A percentile compares a stretch with the other conserved stretches of the same genome.
phyloP scores from a whole-genome alignment of 2,329 filamentous ascomycete species.

The Colletotrichum siamense region DNA sequence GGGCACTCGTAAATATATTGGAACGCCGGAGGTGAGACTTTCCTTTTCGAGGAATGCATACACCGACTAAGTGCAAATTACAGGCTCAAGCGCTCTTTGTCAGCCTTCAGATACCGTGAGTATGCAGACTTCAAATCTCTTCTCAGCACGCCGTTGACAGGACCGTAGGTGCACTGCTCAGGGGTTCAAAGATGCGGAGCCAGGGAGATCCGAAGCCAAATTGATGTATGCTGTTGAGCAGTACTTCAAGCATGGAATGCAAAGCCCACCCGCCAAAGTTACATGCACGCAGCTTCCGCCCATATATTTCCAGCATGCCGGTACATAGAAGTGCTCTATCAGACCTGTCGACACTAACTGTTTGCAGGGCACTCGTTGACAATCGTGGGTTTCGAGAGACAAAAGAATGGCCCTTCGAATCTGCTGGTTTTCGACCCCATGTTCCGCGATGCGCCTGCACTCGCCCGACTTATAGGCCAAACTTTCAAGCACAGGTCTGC shows the following conservation, averaged over 20 bases:
- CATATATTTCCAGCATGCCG: conserved; percentile 87
- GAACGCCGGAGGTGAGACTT: conserved; percentile 80
- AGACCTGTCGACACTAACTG: background rate
- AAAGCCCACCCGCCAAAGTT: conserved; percentile 64
- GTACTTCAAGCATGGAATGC: conserved; percentile 72
- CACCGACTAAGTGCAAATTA: background rate
- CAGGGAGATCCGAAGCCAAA: conserved; percentile 51
- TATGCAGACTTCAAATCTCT: conserved; percentile 14
- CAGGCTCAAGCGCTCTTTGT: conserved; percentile 81
- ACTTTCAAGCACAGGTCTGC: conserved; percentile 51
- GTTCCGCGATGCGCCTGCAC: conserved; percentile 70
- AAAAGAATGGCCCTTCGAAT: conserved; percentile 66
- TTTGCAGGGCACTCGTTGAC: conserved; percentile 81
- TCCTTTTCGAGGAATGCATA: background rate
- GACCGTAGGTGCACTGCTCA: conserved; percentile 64
- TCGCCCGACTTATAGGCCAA: conserved; percentile 63
- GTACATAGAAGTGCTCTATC: conserved; percentile 39
- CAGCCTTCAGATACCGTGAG: conserved; percentile 70
- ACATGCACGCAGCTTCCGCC: conserved; percentile 76
- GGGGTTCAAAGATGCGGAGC: conserved; percentile 57
- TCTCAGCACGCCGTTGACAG: background rate
- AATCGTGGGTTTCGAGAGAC: conserved; percentile 82
- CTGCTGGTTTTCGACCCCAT: conserved; percentile 90
- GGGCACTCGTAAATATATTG: conserved; percentile 94
- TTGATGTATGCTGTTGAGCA: conserved; percentile 73